Conservation (phyloP, 148 eudicot species). For the Suaeda aralocaspica region DNA sequence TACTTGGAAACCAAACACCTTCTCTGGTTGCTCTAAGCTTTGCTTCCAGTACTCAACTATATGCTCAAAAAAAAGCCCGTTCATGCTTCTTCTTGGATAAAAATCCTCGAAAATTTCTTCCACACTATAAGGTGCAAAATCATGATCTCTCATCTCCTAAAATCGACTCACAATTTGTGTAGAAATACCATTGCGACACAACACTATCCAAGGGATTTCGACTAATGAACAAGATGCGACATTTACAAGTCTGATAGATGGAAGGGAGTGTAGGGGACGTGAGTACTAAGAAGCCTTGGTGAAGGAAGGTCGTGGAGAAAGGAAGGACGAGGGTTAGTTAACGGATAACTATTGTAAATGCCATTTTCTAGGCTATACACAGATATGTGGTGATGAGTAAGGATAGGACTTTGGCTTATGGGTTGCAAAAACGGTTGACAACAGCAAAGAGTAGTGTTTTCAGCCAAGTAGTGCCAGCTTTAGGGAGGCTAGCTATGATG, state of each 20-base stretch:
- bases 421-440: neutral
- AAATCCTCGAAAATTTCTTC: neutral
- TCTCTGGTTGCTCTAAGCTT: constrained; percentile 23
- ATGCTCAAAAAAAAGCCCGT: neutral
- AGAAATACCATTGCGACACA: neutral
- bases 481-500: neutral
- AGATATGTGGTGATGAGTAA: constrained; percentile 9
- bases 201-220: neutral
- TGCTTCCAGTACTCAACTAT: constrained; percentile 20
- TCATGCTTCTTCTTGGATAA: neutral
- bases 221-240: neutral
- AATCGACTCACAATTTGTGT: neutral
- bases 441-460: neutral
- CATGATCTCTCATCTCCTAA: neutral
- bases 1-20: constrained; percentile 28
- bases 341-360: neutral
- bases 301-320: neutral
- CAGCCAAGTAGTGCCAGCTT: neutral
- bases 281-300: neutral
- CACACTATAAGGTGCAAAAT: neutral
- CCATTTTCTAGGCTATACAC: neutral
- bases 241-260: neutral
- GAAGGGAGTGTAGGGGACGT: neutral
- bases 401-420: neutral
- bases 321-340: neutral